phyloP scores from a whole-genome alignment of 2,329 filamentous ascomycete species.

The Huntiella omanensis region DNA sequence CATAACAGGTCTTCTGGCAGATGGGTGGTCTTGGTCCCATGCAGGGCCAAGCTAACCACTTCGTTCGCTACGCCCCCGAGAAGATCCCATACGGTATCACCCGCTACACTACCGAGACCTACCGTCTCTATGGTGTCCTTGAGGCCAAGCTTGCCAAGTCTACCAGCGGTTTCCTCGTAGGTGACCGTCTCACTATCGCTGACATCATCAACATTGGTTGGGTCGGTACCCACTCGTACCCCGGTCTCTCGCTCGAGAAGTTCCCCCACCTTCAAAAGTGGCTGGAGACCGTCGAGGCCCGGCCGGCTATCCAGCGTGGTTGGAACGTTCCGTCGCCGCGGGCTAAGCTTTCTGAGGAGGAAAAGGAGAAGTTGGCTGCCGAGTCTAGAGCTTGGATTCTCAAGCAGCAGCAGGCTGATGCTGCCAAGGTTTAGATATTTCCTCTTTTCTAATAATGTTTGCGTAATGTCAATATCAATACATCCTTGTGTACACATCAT shows the following conservation, averaged over 20 bases:
- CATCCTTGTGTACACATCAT: no score
- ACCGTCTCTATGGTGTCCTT: slow-evolving; percentile 62
- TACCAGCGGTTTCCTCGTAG: slow-evolving; percentile 40
- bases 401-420: slow-evolving; percentile 47
- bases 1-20: slow-evolving; percentile 42
- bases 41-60: slow-evolving; percentile 75
- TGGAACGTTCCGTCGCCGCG: slow-evolving; percentile 51
- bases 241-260: slow-evolving; percentile 42
- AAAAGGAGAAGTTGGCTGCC: slow-evolving; percentile 37
- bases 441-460: no score
- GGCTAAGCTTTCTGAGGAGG: slow-evolving; percentile 29
- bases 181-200: slow-evolving; percentile 52
- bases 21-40: slow-evolving; percentile 68
- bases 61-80: slow-evolving; percentile 63
- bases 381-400: slow-evolving; percentile 45
- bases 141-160: slow-evolving; percentile 48
- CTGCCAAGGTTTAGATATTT: no score
- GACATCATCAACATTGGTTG: slow-evolving; percentile 72
- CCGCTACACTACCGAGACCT: slow-evolving; percentile 66
- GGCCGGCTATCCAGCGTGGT: slow-evolving; percentile 58
- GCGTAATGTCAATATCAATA: no score
- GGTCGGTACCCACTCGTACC: slow-evolving; percentile 34
- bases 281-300: slow-evolving; percentile 50
- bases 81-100: slow-evolving; percentile 67
- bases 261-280: slow-evolving; percentile 63